Conservation (phyloP, 2,329 filamentous ascomycete species). For the Hypoxylon sp. region DNA sequence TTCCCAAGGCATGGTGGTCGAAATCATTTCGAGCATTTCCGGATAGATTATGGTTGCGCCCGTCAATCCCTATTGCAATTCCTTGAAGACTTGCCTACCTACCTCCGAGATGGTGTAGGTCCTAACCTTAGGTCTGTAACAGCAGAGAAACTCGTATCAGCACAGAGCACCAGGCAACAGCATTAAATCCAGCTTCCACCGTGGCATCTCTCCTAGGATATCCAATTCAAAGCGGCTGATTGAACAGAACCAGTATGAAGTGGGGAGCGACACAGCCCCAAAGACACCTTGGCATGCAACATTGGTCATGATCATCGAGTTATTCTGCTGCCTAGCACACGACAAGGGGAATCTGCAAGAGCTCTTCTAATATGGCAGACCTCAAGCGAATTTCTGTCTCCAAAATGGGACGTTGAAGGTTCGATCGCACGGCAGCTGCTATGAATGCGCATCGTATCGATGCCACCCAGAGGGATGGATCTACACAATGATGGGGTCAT, state of each 20-base stretch:
- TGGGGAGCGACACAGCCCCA: slow-evolving; percentile 9
- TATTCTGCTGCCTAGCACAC: slow-evolving; percentile 11
- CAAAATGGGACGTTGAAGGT: not conserved
- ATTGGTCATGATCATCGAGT: not conserved
- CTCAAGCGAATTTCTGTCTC: not conserved
- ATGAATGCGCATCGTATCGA: not conserved
- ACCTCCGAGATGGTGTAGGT: too few relatives aligned
- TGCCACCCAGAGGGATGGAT: slow-evolving; percentile 9
- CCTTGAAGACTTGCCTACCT: too few relatives aligned
- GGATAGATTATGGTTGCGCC: too few relatives aligned
- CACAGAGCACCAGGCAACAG: slow-evolving; percentile 3
- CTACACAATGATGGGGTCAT: not conserved
- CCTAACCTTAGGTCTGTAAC: too few relatives aligned
- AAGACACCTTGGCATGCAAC: slow-evolving; percentile 7
- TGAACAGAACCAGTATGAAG: not conserved
- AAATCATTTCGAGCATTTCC: too few relatives aligned
- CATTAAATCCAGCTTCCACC: slow-evolving; percentile 7
- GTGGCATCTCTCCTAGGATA: not conserved
- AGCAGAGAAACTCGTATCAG: not conserved
- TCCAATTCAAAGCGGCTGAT: not conserved
- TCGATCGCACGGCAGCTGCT: not conserved
- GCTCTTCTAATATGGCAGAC: not conserved
- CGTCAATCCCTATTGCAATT: too few relatives aligned
- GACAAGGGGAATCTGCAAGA: not conserved
- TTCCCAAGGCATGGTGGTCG: too few relatives aligned